Evolutionary conservation across 306 rosid species (phyloP), one percentile per base, ranked within the genome.

Genomic region (Cercis canadensis): DNA sequence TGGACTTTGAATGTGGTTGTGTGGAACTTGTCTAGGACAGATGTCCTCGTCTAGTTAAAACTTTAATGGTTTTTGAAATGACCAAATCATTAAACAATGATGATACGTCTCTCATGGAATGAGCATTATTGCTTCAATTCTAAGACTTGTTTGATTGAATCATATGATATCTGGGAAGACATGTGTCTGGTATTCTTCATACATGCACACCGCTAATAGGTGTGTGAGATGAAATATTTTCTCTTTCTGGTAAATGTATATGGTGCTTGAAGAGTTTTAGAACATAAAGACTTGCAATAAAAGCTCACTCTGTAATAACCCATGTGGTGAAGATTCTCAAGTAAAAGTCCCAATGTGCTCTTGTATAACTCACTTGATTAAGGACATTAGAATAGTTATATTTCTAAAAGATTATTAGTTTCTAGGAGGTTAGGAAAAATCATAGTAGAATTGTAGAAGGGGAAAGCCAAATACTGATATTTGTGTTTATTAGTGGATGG

Each of bases 1-100:
- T 33, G 65, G 52, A 52, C 62, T 54, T 55, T 64, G 65, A 21
- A 44, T 11, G 7, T 43, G 41, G 9, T 18, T 6, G 72, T 21
- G 34, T 19, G 67, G 53, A 41, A 43, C 29, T 33, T 52, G n/a
- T 61, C 43, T 10, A 32, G 50, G 21, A 29, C 66, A 16, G 11
- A 49, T 47, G 47, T 12, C 7, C 43, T 37, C 3, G 43, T 37
- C 6, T 37, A 5, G 0, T 37, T 2, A 37, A 5, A 37, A 37
- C 10, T 37, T 37, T 5, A 34, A 11, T 5, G 8, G 34, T 54
- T 5, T 54, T 4, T 24, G n/a, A 11, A 17, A 51, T 17, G 29
- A 44, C 13, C 19, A 19, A 12, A 1, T 21, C 15, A 1, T 57
- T 2, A 49, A 15, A 17, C 1, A 24, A 24, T 31, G 40, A 14